Conservation (phyloP, 2,329 filamentous ascomycete species). For the Neopestalotiopsis sp. region DNA sequence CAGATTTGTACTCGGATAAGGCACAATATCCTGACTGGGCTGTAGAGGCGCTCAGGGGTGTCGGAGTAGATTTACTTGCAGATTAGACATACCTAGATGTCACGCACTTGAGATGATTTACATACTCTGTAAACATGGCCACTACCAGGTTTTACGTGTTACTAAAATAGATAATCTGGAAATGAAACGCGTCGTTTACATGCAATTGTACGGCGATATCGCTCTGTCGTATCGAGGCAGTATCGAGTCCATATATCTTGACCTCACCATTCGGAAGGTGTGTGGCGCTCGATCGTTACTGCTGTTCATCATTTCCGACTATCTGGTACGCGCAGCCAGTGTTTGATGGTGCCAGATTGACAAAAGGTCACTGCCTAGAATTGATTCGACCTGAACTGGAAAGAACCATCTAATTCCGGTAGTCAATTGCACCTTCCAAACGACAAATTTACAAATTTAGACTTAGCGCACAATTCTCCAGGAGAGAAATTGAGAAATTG, state of each 20-base stretch:
- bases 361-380: background rate
- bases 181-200: too few species aligned
- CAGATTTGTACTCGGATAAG: slow-evolving; percentile 70
- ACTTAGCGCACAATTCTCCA: background rate
- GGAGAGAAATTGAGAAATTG: background rate
- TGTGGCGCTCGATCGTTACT: too few species aligned
- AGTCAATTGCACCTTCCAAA: background rate
- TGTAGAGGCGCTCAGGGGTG: slow-evolving; percentile 75
- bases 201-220: too few species aligned
- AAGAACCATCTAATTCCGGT: background rate
- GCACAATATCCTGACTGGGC: slow-evolving; percentile 82
- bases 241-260: too few species aligned
- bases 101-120: background rate
- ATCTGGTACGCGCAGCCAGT: background rate
- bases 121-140: background rate
- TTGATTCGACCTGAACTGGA: background rate
- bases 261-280: too few species aligned
- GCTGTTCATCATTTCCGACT: too few species aligned
- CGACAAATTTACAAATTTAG: background rate
- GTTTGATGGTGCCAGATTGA: background rate
- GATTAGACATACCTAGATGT: slow-evolving; percentile 26
- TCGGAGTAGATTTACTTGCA: slow-evolving; percentile 76
- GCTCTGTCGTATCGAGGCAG: too few species aligned
- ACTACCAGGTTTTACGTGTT: too few species aligned
- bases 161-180: too few species aligned